phyloP scores from a whole-genome alignment of 1,284 basidiomycete genomes.

The Thelephora terrestris region DNA sequence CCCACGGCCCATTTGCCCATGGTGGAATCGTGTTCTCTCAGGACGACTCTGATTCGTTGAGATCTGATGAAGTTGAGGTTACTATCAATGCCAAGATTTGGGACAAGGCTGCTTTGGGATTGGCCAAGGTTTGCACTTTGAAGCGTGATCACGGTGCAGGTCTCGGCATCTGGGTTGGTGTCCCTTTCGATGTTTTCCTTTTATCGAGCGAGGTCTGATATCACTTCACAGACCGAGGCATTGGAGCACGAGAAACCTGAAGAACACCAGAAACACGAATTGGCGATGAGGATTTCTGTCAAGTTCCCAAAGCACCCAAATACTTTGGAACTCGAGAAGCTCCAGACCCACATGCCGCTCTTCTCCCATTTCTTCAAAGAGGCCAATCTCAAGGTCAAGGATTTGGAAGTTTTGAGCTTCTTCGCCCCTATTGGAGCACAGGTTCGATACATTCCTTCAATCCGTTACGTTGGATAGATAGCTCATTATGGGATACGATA shows the following conservation, averaged over 20 bases:
- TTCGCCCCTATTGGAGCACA: slow-evolving; percentile 19
- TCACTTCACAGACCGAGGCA: not conserved
- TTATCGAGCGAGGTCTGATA: not conserved
- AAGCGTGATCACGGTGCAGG: slow-evolving; percentile 23
- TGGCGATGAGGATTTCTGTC: slow-evolving; percentile 22
- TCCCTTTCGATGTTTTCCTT: not conserved
- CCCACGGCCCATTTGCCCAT: slow-evolving; percentile 23
- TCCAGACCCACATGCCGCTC: slow-evolving; percentile 24
- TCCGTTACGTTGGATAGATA: not conserved
- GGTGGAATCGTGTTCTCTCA: slow-evolving; percentile 14
- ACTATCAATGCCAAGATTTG: slow-evolving; percentile 24
- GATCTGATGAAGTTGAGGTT: slow-evolving; percentile 21
- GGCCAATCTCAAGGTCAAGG: slow-evolving; percentile 23
- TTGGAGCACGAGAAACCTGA: slow-evolving; percentile 2
- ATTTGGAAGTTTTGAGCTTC: slow-evolving; percentile 19
- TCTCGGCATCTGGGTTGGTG: slow-evolving; percentile 34
- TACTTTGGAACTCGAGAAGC: slow-evolving; percentile 21
- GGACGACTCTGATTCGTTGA: slow-evolving; percentile 19
- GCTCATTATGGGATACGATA: slow-evolving; percentile 11
- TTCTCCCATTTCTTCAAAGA: slow-evolving; percentile 25
- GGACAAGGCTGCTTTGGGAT: slow-evolving; percentile 17
- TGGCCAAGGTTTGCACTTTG: slow-evolving; percentile 27
- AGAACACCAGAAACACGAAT: slow-evolving; percentile 7
- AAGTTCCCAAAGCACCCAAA: slow-evolving; percentile 21
- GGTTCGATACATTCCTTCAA: slow-evolving; percentile 13